phyloP scores from a whole-genome alignment of 768 basidiomycete species.

The Boletus eberwhitei region DNA sequence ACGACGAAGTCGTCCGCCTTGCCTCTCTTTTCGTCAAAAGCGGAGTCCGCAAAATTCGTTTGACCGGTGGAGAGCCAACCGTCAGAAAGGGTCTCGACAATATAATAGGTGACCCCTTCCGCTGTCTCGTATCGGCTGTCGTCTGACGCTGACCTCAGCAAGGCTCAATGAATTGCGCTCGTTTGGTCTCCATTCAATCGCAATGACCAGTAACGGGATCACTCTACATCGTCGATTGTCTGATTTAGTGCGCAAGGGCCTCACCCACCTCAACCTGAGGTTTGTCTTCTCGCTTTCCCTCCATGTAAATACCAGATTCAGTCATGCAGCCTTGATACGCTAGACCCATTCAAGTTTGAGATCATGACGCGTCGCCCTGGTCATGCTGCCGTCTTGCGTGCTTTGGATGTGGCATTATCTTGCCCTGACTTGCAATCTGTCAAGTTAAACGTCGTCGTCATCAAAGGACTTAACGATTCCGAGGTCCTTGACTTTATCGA shows the following conservation, averaged over 20 bases:
- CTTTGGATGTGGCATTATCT: slow-evolving; percentile 60
- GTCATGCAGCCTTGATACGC: slow-evolving; percentile 67
- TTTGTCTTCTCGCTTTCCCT: slow-evolving; percentile 21
- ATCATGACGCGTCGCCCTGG: slow-evolving; percentile 79
- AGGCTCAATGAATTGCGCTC: slow-evolving; percentile 58
- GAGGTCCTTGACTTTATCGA: slow-evolving; percentile 79
- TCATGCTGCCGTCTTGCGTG: slow-evolving; percentile 68
- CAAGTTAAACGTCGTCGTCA: slow-evolving; percentile 83
- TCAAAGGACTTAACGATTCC: slow-evolving; percentile 77
- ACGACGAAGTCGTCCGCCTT: slow-evolving; percentile 71
- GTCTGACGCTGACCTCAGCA: slow-evolving; percentile 36
- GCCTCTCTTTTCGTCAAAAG: slow-evolving; percentile 73
- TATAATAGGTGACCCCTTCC: slow-evolving; percentile 55
- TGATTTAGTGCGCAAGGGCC: slow-evolving; percentile 60
- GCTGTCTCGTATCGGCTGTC: background rate
- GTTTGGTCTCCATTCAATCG: slow-evolving; percentile 68
- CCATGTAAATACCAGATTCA: slow-evolving; percentile 1
- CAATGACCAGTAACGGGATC: slow-evolving; percentile 84
- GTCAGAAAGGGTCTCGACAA: slow-evolving; percentile 71
- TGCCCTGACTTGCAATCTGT: slow-evolving; percentile 51
- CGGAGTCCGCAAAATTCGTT: slow-evolving; percentile 82
- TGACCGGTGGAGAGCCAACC: slow-evolving; percentile 89
- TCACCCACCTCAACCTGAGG: slow-evolving; percentile 76
- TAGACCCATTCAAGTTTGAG: slow-evolving; percentile 86
- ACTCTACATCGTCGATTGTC: slow-evolving; percentile 72